A percentile compares a stretch with the other conserved stretches of the same genome.
Evolutionary conservation across 257 asterid species (phyloP).

Genomic region (Capsicum chinense): DNA sequence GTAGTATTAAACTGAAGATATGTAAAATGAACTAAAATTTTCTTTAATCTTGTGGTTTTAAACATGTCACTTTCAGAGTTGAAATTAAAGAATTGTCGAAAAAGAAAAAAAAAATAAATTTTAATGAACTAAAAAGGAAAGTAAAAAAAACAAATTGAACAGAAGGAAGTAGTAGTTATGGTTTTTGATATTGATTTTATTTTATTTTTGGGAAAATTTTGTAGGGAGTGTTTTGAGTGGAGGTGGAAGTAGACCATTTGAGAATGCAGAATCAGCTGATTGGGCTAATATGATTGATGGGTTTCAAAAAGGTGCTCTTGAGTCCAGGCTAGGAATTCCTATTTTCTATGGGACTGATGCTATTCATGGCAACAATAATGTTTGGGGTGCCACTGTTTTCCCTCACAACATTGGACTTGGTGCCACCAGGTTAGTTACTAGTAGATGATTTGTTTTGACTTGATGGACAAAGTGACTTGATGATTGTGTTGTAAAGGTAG

Average conservation of each 20-base stretch:
- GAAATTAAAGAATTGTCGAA: no score
- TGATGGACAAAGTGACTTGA: background rate
- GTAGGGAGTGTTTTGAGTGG: constrained; percentile 90
- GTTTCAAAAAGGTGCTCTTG: constrained; percentile 73
- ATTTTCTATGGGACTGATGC: constrained; percentile 87
- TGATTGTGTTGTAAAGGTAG: background rate
- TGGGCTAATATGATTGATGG: constrained; percentile 91
- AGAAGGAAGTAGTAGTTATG: background rate
- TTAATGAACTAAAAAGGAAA: no score
- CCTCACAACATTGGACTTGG: constrained; percentile 96
- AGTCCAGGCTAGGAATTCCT: constrained; percentile 83
- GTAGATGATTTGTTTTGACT: background rate
- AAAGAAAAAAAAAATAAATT: no score
- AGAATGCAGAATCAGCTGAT: constrained; percentile 72
- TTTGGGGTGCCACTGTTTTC: constrained; percentile 85
- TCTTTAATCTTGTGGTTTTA: no score
- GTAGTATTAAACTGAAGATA: no score
- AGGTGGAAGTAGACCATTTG: constrained; percentile 86
- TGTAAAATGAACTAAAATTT: no score
- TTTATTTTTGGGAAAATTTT: background rate
- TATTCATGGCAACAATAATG: constrained; percentile 93
- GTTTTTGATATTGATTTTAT: background rate
- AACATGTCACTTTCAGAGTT: no score
- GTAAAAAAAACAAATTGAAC: no score
- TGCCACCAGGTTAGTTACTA: constrained; percentile 71